Evolutionary conservation across 495 filamentous ascomycete species (phyloP).

Genomic region (Amniculicola lignicola): DNA sequence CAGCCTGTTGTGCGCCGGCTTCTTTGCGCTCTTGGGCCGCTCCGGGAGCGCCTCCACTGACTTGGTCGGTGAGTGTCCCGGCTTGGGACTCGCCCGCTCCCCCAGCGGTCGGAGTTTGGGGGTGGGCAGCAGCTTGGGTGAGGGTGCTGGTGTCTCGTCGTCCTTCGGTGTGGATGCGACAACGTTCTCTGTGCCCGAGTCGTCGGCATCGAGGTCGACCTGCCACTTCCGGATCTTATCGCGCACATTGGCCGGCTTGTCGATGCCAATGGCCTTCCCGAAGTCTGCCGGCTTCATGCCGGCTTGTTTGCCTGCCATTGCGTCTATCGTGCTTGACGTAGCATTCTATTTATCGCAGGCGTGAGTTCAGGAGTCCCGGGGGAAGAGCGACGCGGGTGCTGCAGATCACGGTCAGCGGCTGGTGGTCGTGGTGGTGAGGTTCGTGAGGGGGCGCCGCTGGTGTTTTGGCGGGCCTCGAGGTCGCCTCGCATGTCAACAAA

Average conservation of each 20-base stretch:
- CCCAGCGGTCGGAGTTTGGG: slow-evolving; percentile 5
- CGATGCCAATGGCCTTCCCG: slow-evolving; percentile 34
- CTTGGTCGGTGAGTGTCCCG: slow-evolving; percentile 8
- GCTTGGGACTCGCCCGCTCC: slow-evolving; percentile 10
- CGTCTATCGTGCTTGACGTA: slow-evolving; percentile 6
- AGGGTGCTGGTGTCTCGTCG: slow-evolving; percentile 9
- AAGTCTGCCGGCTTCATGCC: slow-evolving; percentile 30
- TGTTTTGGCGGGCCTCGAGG: too few relatives aligned
- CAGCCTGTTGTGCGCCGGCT: slow-evolving; percentile 31
- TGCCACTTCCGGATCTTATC: slow-evolving; percentile 39
- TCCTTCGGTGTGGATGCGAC: slow-evolving; percentile 1
- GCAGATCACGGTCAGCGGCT: slow-evolving; percentile 9
- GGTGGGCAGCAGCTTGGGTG: slow-evolving; percentile 17
- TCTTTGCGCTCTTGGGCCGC: slow-evolving; percentile 30
- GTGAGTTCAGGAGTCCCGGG: not conserved
- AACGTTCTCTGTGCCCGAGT: slow-evolving; percentile 24
- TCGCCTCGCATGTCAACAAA: too few relatives aligned
- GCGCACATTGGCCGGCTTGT: slow-evolving; percentile 31
- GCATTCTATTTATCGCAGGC: slow-evolving; percentile 20
- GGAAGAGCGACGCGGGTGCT: slow-evolving; percentile 18
- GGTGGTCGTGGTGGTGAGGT: slow-evolving; percentile 3
- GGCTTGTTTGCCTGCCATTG: slow-evolving; percentile 14
- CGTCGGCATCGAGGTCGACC: slow-evolving; percentile 28
- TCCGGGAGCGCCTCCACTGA: slow-evolving; percentile 11
- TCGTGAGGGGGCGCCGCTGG: not conserved